Percentiles rank a stretch among this genome's conserved stretches.
Conservation (phyloP, 2,329 filamentous ascomycete genomes). For the Fusarium albosuccineum region DNA sequence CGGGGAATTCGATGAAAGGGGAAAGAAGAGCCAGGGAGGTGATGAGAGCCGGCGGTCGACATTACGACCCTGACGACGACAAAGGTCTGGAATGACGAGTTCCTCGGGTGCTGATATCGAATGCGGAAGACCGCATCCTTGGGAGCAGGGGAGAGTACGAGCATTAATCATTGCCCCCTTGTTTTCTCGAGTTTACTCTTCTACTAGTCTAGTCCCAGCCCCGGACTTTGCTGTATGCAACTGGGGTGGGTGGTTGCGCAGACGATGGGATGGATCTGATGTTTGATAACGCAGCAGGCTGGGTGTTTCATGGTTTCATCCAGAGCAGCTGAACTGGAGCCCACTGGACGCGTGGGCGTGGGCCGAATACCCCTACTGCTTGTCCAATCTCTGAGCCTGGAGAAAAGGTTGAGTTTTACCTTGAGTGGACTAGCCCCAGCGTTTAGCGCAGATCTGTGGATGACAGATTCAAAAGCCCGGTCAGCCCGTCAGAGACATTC, state of each 20-base stretch:
- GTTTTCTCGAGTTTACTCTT: neutral
- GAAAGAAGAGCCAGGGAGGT: neutral
- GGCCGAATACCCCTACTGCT: neutral
- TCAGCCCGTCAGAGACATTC: slow-evolving; percentile 7
- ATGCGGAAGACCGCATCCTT: slow-evolving; percentile 28
- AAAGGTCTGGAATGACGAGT: slow-evolving; percentile 19
- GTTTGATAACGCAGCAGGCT: slow-evolving; percentile 10
- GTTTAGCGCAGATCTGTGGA: slow-evolving; percentile 30
- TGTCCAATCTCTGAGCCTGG: slow-evolving; percentile 1
- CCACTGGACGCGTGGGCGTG: slow-evolving; percentile 5
- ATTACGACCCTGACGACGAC: slow-evolving; percentile 22
- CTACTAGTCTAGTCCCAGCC: neutral
- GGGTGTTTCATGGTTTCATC: slow-evolving; percentile 31
- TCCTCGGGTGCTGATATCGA: slow-evolving; percentile 12
- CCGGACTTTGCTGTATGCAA: neutral
- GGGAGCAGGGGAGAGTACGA: neutral
- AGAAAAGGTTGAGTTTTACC: slow-evolving; percentile 30
- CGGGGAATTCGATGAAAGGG: slow-evolving; percentile 25
- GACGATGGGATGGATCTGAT: neutral
- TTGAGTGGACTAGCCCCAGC: slow-evolving; percentile 20
- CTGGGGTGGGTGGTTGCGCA: too few relatives aligned
- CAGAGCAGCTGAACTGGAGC: slow-evolving; percentile 13
- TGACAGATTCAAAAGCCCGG: slow-evolving; percentile 26
- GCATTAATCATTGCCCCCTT: too few relatives aligned
- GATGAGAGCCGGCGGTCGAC: slow-evolving; percentile 14